These are phyloP conservation scores for Tylopilus subfusipes DNA, from an alignment of 768 basidiomycete genomes.

Conservation along the genomic window DNA sequence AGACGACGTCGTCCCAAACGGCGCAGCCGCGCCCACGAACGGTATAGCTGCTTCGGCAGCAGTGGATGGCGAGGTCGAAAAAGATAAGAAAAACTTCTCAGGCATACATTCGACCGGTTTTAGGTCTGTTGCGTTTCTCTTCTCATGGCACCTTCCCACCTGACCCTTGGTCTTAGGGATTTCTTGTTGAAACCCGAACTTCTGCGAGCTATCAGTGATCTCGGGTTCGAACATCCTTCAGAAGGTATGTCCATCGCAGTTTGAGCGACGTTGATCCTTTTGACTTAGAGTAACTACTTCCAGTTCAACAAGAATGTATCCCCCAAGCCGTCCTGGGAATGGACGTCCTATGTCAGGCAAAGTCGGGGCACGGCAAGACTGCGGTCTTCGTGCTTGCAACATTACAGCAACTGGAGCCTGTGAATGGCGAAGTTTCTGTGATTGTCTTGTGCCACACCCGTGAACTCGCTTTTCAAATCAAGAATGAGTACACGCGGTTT, in stretches of 20 bases:
- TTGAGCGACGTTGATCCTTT: background rate
- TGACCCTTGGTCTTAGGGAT: conserved; percentile 54
- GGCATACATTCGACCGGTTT: conserved; percentile 99
- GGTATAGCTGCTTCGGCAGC: conserved; percentile 47
- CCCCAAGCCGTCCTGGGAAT: conserved; percentile 99
- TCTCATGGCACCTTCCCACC: background rate
- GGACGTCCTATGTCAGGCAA: conserved; percentile 99
- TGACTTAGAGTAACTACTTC: background rate
- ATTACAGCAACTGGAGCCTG: conserved; percentile 96
- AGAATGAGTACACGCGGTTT: conserved; percentile 99
- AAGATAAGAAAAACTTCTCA: conserved; percentile 97
- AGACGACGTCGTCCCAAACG: conserved; percentile 69
- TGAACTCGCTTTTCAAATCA: conserved; percentile 99
- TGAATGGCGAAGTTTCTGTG: conserved; percentile 96
- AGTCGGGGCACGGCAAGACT: conserved; percentile 98
- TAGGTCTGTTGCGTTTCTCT: conserved; percentile 53
- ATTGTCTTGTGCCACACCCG: conserved; percentile 98
- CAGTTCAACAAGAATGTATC: conserved; percentile 99
- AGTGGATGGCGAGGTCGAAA: conserved; percentile 54
- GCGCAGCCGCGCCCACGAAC: conserved; percentile 43
- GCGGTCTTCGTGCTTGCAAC: conserved; percentile 98
- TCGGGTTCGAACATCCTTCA: conserved; percentile 99
- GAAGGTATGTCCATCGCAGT: conserved; percentile 61
- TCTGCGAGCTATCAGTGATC: conserved; percentile 94
- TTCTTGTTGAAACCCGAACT: conserved; percentile 97